These are phyloP conservation scores for Yamadazyma friedrichii DNA, from an alignment of 1,139 yeast species.

Conservation along the genomic window DNA sequence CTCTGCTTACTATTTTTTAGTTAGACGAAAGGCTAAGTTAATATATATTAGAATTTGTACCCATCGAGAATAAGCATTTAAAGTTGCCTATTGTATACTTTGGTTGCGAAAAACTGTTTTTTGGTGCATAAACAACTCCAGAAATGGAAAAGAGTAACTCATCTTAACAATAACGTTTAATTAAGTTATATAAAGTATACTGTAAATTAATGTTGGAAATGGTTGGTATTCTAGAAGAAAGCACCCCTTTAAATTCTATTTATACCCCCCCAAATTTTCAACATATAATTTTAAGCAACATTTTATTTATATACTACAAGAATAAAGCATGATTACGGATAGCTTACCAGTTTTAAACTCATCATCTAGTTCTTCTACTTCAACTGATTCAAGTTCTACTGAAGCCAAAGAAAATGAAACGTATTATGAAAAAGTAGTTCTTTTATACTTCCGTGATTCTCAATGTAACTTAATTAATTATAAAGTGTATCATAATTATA, in stretches of 20 bases:
- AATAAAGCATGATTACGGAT: neutral
- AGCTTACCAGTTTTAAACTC: neutral
- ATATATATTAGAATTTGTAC: neutral
- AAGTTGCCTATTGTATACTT: neutral
- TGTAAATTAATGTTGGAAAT: too few relatives aligned
- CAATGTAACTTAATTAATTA: constrained; percentile 1
- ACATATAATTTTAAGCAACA: neutral
- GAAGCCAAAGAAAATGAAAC: constrained; percentile 16
- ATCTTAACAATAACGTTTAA: too few relatives aligned
- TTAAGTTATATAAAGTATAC: too few relatives aligned
- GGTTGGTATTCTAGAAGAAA: too few relatives aligned
- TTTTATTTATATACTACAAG: too few relatives aligned
- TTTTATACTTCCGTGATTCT: constrained; percentile 28
- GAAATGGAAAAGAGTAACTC: too few relatives aligned
- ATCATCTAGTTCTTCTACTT: neutral
- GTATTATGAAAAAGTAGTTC: constrained; percentile 32
- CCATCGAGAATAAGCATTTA: constrained; percentile 1
- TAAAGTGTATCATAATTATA: neutral
- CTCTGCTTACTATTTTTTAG: neutral
- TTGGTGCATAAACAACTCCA: too few relatives aligned
- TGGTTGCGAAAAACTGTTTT: constrained; percentile 5
- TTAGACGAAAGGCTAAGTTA: neutral
- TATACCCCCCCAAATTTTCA: neutral
- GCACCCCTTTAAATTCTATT: neutral
- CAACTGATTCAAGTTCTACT: neutral